Base-by-base conservation (phyloP, 352 stramenopile genomes). In the Pythium insidiosum region DNA sequence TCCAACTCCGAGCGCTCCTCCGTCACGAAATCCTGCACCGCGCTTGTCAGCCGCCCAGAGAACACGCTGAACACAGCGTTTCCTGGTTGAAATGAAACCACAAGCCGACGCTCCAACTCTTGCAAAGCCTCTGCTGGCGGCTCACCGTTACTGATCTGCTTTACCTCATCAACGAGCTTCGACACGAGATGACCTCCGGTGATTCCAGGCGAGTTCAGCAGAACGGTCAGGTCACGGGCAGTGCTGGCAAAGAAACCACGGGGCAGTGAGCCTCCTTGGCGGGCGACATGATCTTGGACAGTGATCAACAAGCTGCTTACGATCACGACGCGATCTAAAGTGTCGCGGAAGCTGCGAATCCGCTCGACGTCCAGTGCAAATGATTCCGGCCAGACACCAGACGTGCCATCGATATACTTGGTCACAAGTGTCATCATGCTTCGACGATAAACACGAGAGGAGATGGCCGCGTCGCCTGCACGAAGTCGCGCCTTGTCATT, bases 1-100 rank as follows among this genome's bases (percentile, higher is more conserved):
- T 61, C 38, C 16, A 38, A 44, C 5, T 56, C 50, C 12, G 42
- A 22, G 10, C 43, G 22, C 12, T 68, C 52, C 4, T 10, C 19
- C 15, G 65, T 10, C n/a, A 63, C 43, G 0, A 62, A 38, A 13
- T 45, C 45, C 26, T 70, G 31, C 1, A 85, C 61, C 4, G 65
- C 56, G 29, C 37, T 45, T 4, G 46, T 36, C 0, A 74, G 54
- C 9, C 77, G 74, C 6, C 46, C 57, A 6, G 64, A 73, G 30
- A 86, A 83, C 7, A 90, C 56, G 18, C 47, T 48, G 35, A 85
- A 88, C 12, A 90, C 59, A 0, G 71, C 50, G 30, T 79, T 85
- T n/a, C 61, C 47, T 4, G 54, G 39, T 12, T 68, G 57, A 31
- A 87, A 79, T 22, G 57, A 53, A 12, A 50, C 47, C 1, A 66